Evolutionary conservation across 768 basidiomycete genomes (phyloP).

Genomic region (Russula emetica): DNA sequence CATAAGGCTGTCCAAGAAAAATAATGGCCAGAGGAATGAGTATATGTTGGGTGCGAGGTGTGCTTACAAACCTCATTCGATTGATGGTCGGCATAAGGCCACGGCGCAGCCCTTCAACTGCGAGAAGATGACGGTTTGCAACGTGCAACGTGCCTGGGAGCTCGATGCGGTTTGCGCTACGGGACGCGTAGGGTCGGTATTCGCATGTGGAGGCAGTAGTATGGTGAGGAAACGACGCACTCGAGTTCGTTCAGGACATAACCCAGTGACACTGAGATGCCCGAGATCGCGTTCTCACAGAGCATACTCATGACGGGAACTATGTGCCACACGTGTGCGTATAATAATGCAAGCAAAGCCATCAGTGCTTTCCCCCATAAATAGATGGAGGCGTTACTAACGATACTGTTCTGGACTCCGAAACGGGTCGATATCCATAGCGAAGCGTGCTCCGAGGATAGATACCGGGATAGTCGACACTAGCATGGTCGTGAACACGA

Average conservation of each 20-base stretch:
- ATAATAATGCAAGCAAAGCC: neutral
- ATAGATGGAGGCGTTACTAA: conserved; percentile 31
- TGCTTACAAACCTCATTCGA: conserved; percentile 65
- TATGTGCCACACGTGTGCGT: conserved; percentile 30
- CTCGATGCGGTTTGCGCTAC: conserved; percentile 77
- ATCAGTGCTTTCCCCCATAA: neutral
- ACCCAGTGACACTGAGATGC: conserved; percentile 64
- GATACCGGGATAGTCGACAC: conserved; percentile 77
- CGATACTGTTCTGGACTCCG: conserved; percentile 83
- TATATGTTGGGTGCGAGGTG: neutral
- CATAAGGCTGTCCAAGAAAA: conserved; percentile 47
- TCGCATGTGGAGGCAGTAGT: neutral
- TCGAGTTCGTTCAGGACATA: conserved; percentile 72
- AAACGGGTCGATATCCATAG: conserved; percentile 75
- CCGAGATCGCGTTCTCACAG: conserved; percentile 72
- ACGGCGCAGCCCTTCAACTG: conserved; percentile 70
- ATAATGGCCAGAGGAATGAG: neutral
- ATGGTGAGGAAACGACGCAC: conserved; percentile 39
- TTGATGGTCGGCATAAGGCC: conserved; percentile 80
- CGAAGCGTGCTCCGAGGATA: conserved; percentile 66
- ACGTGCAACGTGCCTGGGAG: conserved; percentile 78
- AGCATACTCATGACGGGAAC: conserved; percentile 87
- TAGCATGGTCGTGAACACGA: conserved; percentile 63
- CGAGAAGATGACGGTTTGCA: conserved; percentile 79
- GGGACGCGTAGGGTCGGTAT: neutral